phyloP scores from a whole-genome alignment of 1,284 basidiomycete genomes.

The Ceraceosorus guamensis region DNA sequence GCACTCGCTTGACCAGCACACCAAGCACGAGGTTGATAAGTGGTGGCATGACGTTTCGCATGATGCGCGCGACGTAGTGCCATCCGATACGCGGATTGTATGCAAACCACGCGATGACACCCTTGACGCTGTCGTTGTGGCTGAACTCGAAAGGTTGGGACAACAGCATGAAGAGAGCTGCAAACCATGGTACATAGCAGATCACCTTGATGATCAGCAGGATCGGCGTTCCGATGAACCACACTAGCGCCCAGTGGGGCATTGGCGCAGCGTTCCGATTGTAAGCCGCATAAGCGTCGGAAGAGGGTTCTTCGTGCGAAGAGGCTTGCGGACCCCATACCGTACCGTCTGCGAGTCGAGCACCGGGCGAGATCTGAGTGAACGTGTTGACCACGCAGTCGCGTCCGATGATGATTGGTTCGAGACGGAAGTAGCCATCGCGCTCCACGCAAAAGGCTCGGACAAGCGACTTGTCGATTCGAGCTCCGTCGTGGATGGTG shows the following conservation, averaged over 20 bases:
- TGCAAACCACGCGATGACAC: constrained; percentile 47
- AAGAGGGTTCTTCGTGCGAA: constrained; percentile 45
- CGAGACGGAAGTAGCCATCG: constrained; percentile 47
- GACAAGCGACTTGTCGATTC: constrained; percentile 45
- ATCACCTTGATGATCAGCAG: constrained; percentile 32
- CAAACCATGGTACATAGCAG: constrained; percentile 47
- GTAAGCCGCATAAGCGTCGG: constrained; percentile 46
- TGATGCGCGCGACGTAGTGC: constrained; percentile 46
- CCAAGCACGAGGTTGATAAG: constrained; percentile 43
- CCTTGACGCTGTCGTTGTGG: constrained; percentile 45
- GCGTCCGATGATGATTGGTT: constrained; percentile 46
- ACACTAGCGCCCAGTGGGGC: constrained; percentile 37
- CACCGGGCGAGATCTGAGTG: constrained; percentile 47
- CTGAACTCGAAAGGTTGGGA: constrained; percentile 45
- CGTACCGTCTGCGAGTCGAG: constrained; percentile 44
- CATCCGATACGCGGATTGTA: constrained; percentile 46
- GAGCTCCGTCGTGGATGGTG: constrained; percentile 46
- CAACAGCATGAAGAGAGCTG: constrained; percentile 46
- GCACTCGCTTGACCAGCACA: constrained; percentile 40
- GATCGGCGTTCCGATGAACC: constrained; percentile 41
- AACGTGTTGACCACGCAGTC: constrained; percentile 49
- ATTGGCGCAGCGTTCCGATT: constrained; percentile 39
- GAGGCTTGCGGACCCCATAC: constrained; percentile 48
- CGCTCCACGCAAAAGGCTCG: constrained; percentile 48
- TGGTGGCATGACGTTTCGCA: constrained; percentile 45